Conservation (phyloP, 1,284 basidiomycete genomes). For the Sphaerobolus stellatus region DNA sequence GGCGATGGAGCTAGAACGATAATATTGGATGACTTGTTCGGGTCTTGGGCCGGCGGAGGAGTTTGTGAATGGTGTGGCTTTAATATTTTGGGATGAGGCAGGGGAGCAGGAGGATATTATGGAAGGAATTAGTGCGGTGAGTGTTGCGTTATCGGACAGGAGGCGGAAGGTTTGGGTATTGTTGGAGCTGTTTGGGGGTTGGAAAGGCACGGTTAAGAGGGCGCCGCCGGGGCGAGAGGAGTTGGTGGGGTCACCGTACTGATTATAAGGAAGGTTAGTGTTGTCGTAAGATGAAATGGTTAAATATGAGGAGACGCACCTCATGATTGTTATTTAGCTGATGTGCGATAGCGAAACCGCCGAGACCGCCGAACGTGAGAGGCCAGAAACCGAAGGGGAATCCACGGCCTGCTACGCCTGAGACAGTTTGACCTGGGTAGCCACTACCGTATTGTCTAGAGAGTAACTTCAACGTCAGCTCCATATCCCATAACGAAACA, state of each 20-base stretch:
- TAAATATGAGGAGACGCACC: background rate
- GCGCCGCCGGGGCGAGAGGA: conserved; percentile 58
- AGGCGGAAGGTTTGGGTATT: conserved; percentile 53
- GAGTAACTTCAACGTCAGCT: too few species aligned
- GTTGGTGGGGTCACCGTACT: conserved; percentile 58
- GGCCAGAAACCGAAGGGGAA: conserved; percentile 66
- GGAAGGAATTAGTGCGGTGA: conserved; percentile 47
- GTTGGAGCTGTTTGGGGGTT: conserved; percentile 43
- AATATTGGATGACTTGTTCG: conserved; percentile 29
- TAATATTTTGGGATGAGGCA: conserved; percentile 6
- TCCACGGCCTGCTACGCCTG: conserved; percentile 44
- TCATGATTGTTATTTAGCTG: background rate
- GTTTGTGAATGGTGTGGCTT: conserved; percentile 2
- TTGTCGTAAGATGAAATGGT: too few species aligned
- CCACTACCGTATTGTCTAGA: conserved; percentile 58
- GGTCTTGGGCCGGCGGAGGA: conserved; percentile 14
- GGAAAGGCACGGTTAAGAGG: conserved; percentile 50
- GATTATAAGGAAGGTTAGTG: background rate
- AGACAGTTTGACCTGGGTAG: conserved; percentile 45
- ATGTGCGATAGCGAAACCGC: conserved; percentile 21
- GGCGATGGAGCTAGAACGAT: conserved; percentile 28
- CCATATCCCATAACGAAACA: background rate
- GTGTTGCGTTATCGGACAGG: conserved; percentile 58
- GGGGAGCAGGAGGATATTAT: conserved; percentile 49
- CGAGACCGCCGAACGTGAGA: conserved; percentile 49